Evolutionary conservation across 176 grass and related monocot genomes (phyloP), one percentile per base, ranked within the genome.

Genomic region (Oryza brachyantha): DNA sequence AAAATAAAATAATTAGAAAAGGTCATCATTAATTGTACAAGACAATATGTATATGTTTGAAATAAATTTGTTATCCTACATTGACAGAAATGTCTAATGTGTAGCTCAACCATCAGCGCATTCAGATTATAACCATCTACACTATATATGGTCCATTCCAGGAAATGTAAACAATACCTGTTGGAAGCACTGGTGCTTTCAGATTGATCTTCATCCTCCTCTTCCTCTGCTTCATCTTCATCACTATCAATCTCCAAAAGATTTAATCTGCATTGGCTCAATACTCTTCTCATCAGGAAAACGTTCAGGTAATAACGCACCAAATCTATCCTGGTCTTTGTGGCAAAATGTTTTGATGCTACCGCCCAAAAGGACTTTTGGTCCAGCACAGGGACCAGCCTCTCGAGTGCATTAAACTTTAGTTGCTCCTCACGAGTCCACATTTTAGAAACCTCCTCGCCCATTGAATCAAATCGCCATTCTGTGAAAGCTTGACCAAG

Each of bases 271-370:
- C 96, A 96, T 46, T 89, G 85, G 66, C 66, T 85, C 35, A 77
- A 84, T 39, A 96, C 90, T 83, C 84, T 85, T 86, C 90, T 94
- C 70, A 91, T 83, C 76, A 96, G 63, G 81, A 87, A 93, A 72
- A 99, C 96, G 78, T 99, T 99, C 80, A 96, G 84, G 84, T 91
- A 99, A 58, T 99, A 99, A 39, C 43, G 82, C 77, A 93, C 68
- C 79, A 96, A 81, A 72, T 91, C 83, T 80, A 29, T 74, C 42
- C 67, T 84, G 68, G 72, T 79, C 82, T 82, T 93, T 45, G 88
- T 81, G 60, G 35, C 69, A 79, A 98, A 88, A 82, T 89, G 52
- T 65, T 85, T 93, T 19, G 66, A 69, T 9, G 70, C 86, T 81
- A 83, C 38, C 8, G 73, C 57, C 96, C 96, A 99, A 79, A 93